phyloP scores from a whole-genome alignment of 1,284 basidiomycete genomes.

The Ganoderma sp. region DNA sequence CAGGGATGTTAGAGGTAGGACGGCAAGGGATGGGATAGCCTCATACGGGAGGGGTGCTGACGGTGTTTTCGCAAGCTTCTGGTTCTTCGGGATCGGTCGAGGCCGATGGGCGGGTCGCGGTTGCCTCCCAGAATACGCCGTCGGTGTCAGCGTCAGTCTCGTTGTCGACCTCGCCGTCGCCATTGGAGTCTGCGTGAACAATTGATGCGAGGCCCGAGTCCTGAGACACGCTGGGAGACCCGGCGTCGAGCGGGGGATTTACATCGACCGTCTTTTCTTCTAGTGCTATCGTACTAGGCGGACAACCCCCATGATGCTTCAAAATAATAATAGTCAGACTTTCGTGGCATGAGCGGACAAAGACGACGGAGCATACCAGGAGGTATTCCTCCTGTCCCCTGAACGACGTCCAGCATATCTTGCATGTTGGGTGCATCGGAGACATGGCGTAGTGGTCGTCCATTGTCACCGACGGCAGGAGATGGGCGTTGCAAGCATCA shows the following conservation, averaged over 20 bases:
- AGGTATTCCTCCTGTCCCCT: background rate
- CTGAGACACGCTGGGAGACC: background rate
- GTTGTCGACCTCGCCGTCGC: background rate
- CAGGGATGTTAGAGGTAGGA: background rate
- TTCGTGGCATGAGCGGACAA: background rate
- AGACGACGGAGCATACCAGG: background rate
- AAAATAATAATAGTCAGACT: background rate
- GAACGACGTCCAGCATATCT: background rate
- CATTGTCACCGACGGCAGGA: background rate
- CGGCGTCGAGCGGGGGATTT: background rate
- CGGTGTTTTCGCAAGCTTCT: background rate
- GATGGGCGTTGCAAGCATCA: slow-evolving; percentile 1
- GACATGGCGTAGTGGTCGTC: background rate
- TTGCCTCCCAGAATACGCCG: background rate
- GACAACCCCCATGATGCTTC: background rate
- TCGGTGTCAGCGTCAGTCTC: background rate
- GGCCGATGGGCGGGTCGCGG: background rate
- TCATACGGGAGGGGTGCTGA: background rate
- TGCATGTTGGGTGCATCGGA: background rate
- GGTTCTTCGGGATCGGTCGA: background rate
- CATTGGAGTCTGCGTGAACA: background rate
- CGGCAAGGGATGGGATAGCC: background rate
- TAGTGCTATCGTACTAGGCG: background rate
- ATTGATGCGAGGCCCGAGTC: background rate
- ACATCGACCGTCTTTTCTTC: background rate